Evolutionary conservation across 352 stramenopile species (phyloP), one percentile per base, ranked within the genome.

Genomic region (Phytophthora brassicae): DNA sequence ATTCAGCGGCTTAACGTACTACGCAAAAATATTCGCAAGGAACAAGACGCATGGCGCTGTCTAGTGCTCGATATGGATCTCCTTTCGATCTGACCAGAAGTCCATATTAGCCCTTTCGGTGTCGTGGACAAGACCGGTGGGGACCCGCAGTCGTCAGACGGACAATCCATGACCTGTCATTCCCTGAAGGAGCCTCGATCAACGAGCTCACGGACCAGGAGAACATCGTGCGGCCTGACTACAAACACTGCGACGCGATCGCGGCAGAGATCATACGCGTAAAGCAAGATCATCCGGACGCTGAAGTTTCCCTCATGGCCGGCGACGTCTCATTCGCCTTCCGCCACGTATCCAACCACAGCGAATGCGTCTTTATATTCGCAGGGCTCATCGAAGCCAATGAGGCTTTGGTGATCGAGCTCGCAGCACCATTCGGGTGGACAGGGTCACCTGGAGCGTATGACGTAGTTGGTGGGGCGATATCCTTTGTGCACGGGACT

Each of bases 341-440:
- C 20, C 55, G 51, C 2, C 54, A 71, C 16, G 5, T 31, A 28
- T 24, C 17, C 16, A 35, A 56, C 6, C 56, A 66, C 39, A 63
- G 47, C 19, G 16, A 48, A 9, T 55, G 19, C 6, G 51, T 56
- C 3, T 13, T 52, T 17, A 20, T 66, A 13, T 60, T 66, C 17
- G 50, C 39, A 9, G 51, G 39, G 0, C 14, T 1, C n/a, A 56
- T 64, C n/a, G 45, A 43, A 0, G 29, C 38, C 7, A 17, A 45
- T 2, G 41, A 62, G 3, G 39, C 47, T 1, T 11, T 60, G 14
- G 65, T 75, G 22, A 56, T 71, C 17, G 56, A 71, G 16, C 17
- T 67, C 0, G 50, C 4, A 2, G 24, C 39, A 0, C 4, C 52
- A 1, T 71, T 71, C 35, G 64, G 64, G 1, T 71, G 64, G 52